Evolutionary conservation across 1,284 basidiomycete genomes (phyloP).

Genomic region (Neolentinus lepideus): DNA sequence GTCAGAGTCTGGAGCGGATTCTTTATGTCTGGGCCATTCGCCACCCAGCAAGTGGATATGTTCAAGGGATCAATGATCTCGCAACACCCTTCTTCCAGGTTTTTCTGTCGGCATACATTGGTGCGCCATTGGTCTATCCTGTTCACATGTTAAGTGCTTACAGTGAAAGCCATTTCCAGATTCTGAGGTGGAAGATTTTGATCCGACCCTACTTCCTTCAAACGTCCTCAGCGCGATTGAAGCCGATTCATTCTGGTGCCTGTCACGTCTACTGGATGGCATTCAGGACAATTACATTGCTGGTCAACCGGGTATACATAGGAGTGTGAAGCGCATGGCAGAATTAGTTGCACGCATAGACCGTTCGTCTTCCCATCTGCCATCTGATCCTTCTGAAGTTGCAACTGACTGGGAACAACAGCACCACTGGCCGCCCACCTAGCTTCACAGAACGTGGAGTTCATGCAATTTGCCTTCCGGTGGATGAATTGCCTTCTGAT

Average conservation of each 20-base stretch:
- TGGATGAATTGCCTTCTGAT: constrained; percentile 99
- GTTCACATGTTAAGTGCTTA: not conserved
- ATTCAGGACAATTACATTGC: constrained; percentile 98
- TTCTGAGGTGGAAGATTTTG: constrained; percentile 82
- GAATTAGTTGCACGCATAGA: constrained; percentile 91
- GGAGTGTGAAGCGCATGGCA: constrained; percentile 87
- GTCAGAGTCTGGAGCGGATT: constrained; percentile 83
- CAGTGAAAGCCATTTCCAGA: not conserved
- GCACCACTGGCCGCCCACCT: constrained; percentile 81
- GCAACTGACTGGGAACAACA: constrained; percentile 20
- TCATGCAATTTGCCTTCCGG: constrained; percentile 97
- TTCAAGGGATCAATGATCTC: constrained; percentile 97
- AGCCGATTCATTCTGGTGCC: constrained; percentile 96
- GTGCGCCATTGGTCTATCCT: constrained; percentile 32
- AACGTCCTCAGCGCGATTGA: constrained; percentile 78
- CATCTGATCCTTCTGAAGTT: not conserved
- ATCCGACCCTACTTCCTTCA: constrained; percentile 68
- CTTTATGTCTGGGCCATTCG: constrained; percentile 97
- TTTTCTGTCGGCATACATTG: constrained; percentile 87
- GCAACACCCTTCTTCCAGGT: constrained; percentile 94
- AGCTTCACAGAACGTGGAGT: constrained; percentile 87
- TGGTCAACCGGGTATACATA: constrained; percentile 90
- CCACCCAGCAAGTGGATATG: constrained; percentile 94
- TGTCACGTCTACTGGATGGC: constrained; percentile 88
- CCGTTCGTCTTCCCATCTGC: constrained; percentile 36